phyloP scores from a whole-genome alignment of 2,329 filamentous ascomycete species.

The Westerdykella sp. region DNA sequence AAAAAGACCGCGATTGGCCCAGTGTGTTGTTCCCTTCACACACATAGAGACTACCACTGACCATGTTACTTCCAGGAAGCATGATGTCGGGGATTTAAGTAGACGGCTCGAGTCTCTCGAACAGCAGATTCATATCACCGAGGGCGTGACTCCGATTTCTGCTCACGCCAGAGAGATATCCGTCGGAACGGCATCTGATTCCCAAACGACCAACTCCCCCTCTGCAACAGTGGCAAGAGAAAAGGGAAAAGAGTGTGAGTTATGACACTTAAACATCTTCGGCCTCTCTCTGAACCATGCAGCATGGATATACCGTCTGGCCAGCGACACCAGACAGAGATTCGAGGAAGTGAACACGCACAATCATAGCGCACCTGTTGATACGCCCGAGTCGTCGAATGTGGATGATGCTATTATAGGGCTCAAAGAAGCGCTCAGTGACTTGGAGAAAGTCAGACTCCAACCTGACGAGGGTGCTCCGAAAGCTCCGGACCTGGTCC shows the following conservation, averaged over 20 bases:
- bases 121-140: conserved; percentile 12
- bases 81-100: conserved; percentile 15
- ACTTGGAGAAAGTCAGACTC: conserved; percentile 20
- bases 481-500: conserved; percentile 7
- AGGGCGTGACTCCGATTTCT: conserved; percentile 2
- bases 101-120: conserved; percentile 22
- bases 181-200: conserved; percentile 1
- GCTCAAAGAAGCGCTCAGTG: conserved; percentile 22
- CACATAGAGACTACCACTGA: neutral
- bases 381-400: conserved; percentile 12
- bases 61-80: conserved; percentile 8
- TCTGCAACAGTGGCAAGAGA: neutral
- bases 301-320: conserved; percentile 27
- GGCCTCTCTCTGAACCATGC: neutral
- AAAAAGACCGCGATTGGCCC: conserved; percentile 18
- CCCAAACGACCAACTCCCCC: conserved; percentile 10
- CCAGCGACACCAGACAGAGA: conserved; percentile 17
- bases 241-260: conserved; percentile 17
- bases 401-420: conserved; percentile 24
- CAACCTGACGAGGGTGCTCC: conserved; percentile 9
- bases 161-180: neutral
- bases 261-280: neutral
- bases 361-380: conserved; percentile 13
- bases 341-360: conserved; percentile 14
- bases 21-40: conserved; percentile 5